phyloP scores from a whole-genome alignment of 2,329 filamentous ascomycete species.

The Colletotrichum limetticola region DNA sequence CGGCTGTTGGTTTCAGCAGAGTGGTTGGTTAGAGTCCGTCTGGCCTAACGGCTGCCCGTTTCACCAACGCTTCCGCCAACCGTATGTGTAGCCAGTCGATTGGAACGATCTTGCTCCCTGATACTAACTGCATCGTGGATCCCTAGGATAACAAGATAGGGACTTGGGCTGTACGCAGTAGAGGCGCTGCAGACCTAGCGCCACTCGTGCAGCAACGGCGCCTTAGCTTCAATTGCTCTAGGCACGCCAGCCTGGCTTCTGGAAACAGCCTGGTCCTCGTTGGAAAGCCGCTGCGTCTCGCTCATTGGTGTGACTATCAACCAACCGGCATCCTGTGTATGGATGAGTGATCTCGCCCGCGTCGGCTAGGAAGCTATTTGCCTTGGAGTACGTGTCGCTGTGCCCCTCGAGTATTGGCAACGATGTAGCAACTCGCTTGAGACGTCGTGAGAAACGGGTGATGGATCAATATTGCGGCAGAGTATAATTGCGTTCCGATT shows the following conservation, averaged over 20 bases:
- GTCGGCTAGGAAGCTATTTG: background rate
- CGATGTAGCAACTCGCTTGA: background rate
- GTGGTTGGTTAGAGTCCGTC: background rate
- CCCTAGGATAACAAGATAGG: background rate
- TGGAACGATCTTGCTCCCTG: slow-evolving; percentile 1
- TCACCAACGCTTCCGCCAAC: background rate
- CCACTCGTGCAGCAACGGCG: slow-evolving; percentile 22
- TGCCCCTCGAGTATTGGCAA: background rate
- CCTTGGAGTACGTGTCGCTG: background rate
- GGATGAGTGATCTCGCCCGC: background rate
- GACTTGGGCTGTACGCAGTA: background rate
- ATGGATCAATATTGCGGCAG: background rate
- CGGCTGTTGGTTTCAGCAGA: background rate
- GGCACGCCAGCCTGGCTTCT: slow-evolving; percentile 21
- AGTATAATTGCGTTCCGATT: background rate
- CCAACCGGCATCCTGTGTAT: background rate
- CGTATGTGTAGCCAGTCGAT: background rate
- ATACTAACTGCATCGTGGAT: background rate
- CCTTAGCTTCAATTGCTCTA: background rate
- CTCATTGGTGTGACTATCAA: background rate
- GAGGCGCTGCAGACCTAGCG: slow-evolving; percentile 21
- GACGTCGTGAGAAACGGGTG: background rate
- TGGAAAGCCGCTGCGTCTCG: background rate
- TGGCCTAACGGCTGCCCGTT: background rate
- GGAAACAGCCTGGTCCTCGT: slow-evolving; percentile 18